phyloP scores from a whole-genome alignment of 768 basidiomycete species.

The Hortiboletus flavorubellus region DNA sequence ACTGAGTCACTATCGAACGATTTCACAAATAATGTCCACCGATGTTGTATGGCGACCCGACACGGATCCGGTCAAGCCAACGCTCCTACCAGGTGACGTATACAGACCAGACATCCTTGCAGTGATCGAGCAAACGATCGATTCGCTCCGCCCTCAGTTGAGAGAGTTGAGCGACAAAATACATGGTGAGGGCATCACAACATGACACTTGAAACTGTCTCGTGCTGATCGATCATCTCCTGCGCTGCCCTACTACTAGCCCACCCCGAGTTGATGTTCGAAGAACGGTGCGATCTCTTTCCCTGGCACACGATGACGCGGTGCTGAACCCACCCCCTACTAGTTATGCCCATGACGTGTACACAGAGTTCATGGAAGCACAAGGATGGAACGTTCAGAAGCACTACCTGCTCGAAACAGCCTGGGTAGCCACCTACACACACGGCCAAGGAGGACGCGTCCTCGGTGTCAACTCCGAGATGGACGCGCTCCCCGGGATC shows the following conservation, averaged over 20 bases:
- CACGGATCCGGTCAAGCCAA: slow-evolving; percentile 22
- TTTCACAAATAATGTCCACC: slow-evolving; percentile 12
- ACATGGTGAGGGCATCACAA: slow-evolving; percentile 44
- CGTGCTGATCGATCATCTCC: not conserved
- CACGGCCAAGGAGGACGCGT: slow-evolving; percentile 65
- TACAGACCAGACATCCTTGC: slow-evolving; percentile 59
- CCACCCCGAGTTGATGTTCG: slow-evolving; percentile 67
- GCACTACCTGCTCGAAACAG: slow-evolving; percentile 65
- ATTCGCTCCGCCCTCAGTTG: slow-evolving; percentile 52
- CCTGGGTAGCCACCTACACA: slow-evolving; percentile 72
- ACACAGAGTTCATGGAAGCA: slow-evolving; percentile 62
- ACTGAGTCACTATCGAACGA: not conserved
- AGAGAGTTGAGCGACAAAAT: slow-evolving; percentile 68
- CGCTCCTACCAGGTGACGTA: slow-evolving; percentile 31
- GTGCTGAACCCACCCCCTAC: not conserved
- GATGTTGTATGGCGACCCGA: slow-evolving; percentile 42
- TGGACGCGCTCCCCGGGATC: slow-evolving; percentile 58
- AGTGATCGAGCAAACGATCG: slow-evolving; percentile 55
- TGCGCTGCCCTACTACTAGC: slow-evolving; percentile 34
- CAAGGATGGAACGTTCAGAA: slow-evolving; percentile 63
- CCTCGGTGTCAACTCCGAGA: slow-evolving; percentile 77
- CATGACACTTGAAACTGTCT: not conserved
- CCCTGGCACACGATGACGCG: not conserved
- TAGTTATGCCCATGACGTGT: slow-evolving; percentile 68
- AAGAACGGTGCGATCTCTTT: slow-evolving; percentile 53